phyloP scores from a whole-genome alignment of 2,329 filamentous ascomycete species.

The Penicillium sp. region DNA sequence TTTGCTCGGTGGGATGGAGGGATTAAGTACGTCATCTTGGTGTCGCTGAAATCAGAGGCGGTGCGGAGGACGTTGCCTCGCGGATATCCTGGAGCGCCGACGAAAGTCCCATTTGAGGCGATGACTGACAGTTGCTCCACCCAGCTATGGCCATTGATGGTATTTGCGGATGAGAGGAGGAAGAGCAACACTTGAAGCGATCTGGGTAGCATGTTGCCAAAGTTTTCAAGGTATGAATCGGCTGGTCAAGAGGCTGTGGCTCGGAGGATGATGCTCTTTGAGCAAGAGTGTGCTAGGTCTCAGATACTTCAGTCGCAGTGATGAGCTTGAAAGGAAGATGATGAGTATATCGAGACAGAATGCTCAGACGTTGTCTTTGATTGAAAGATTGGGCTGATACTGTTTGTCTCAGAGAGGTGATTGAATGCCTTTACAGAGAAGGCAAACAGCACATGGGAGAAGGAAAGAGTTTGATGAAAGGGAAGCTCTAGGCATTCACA shows the following conservation, averaged over 20 bases:
- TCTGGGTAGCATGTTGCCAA: slow-evolving; percentile 12
- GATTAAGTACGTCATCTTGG: slow-evolving; percentile 63
- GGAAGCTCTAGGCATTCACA: slow-evolving; percentile 8
- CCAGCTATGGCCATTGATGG: slow-evolving; percentile 70
- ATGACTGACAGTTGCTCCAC: slow-evolving; percentile 75
- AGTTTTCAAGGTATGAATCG: neutral
- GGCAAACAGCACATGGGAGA: neutral
- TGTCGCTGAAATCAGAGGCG: slow-evolving; percentile 59
- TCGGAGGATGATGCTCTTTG: neutral
- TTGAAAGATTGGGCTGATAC: slow-evolving; percentile 2
- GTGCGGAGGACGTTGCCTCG: slow-evolving; percentile 67
- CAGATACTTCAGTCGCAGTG: neutral
- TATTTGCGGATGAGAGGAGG: slow-evolving; percentile 21
- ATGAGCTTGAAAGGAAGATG: neutral
- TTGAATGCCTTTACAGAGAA: slow-evolving; percentile 5
- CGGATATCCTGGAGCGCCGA: slow-evolving; percentile 71
- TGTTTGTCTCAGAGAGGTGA: slow-evolving; percentile 3
- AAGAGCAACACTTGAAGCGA: slow-evolving; percentile 31
- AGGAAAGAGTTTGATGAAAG: neutral
- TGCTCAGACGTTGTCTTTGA: neutral
- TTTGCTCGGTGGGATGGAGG: slow-evolving; percentile 55
- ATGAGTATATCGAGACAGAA: neutral
- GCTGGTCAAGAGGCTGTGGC: neutral
- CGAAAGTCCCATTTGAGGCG: slow-evolving; percentile 71
- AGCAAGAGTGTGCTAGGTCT: neutral